Percentiles rank a stretch among this genome's conserved stretches.
phyloP scores from a whole-genome alignment of 1,284 basidiomycete genomes.

The Cutaneotrichosporon cavernicola region DNA sequence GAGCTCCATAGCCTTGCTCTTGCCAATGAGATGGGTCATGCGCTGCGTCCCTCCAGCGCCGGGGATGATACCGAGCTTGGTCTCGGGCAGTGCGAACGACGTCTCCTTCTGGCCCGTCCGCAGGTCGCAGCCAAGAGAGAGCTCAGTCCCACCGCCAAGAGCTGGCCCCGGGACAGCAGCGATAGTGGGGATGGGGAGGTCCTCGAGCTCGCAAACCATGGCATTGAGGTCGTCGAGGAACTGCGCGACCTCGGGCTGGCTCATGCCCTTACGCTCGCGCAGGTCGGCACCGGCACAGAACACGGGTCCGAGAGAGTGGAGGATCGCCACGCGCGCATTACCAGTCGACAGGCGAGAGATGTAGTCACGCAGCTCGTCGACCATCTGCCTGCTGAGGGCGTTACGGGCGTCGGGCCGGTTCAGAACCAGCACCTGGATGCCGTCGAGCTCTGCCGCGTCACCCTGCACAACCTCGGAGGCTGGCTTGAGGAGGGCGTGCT shows the following conservation, averaged over 20 bases:
- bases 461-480: slow-evolving; percentile 16
- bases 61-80: slow-evolving; percentile 85
- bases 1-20: slow-evolving; percentile 80
- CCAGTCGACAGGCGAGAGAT: slow-evolving; percentile 60
- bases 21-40: slow-evolving; percentile 74
- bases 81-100: slow-evolving; percentile 72
- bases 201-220: slow-evolving; percentile 71
- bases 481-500: slow-evolving; percentile 39
- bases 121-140: slow-evolving; percentile 82
- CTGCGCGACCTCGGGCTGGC: slow-evolving; percentile 66
- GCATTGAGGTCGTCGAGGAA: slow-evolving; percentile 76
- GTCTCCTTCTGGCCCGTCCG: slow-evolving; percentile 74
- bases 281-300: slow-evolving; percentile 95
- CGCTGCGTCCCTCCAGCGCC: slow-evolving; percentile 94
- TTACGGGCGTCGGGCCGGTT: slow-evolving; percentile 84
- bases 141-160: slow-evolving; percentile 84
- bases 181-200: slow-evolving; percentile 80
- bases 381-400: slow-evolving; percentile 74
- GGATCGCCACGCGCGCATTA: slow-evolving; percentile 72
- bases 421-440: slow-evolving; percentile 57
- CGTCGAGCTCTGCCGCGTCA: slow-evolving; percentile 31
- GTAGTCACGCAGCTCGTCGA: slow-evolving; percentile 73
- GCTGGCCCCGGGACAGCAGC: slow-evolving; percentile 91
- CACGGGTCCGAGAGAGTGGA: slow-evolving; percentile 69
- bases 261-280: slow-evolving; percentile 78